Percentiles rank a stretch among this genome's conserved stretches.
phyloP scores from a whole-genome alignment of 192 early-diverging fungal species.

The Coemansia sp. region DNA sequence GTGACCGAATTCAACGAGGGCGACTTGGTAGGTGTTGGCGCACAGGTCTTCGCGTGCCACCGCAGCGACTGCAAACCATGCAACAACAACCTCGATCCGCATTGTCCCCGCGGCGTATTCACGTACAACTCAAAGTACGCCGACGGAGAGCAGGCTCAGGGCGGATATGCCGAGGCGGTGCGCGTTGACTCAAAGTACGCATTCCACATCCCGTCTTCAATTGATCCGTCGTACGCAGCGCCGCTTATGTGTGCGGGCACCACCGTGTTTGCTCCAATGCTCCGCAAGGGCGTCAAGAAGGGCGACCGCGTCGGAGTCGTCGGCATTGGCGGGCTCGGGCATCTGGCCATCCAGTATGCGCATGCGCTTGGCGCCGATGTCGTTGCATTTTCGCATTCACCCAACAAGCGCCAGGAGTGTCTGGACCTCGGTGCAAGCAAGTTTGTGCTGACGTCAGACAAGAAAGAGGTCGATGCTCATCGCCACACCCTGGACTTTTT shows the following conservation, averaged over 20 bases:
- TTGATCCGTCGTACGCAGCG: constrained; percentile 60
- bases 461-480: constrained; percentile 24
- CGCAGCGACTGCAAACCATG: constrained; percentile 57
- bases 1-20: constrained; percentile 57
- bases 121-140: constrained; percentile 60
- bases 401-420: constrained; percentile 59
- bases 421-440: constrained; percentile 58
- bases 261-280: constrained; percentile 72
- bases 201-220: constrained; percentile 62
- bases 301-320: constrained; percentile 69
- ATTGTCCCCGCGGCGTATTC: constrained; percentile 47
- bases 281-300: constrained; percentile 59
- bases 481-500: constrained; percentile 32
- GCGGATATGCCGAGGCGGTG: constrained; percentile 65
- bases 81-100: constrained; percentile 40
- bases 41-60: constrained; percentile 61
- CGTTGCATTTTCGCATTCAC: constrained; percentile 59
- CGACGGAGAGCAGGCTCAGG: constrained; percentile 55
- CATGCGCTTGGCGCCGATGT: constrained; percentile 54
- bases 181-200: constrained; percentile 59
- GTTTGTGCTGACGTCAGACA: constrained; percentile 45
- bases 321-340: constrained; percentile 79
- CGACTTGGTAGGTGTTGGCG: constrained; percentile 68
- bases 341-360: constrained; percentile 69
- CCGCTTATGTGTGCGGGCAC: constrained; percentile 82